Evolutionary conservation across 768 basidiomycete genomes (phyloP).

Genomic region (Mycena filopes): DNA sequence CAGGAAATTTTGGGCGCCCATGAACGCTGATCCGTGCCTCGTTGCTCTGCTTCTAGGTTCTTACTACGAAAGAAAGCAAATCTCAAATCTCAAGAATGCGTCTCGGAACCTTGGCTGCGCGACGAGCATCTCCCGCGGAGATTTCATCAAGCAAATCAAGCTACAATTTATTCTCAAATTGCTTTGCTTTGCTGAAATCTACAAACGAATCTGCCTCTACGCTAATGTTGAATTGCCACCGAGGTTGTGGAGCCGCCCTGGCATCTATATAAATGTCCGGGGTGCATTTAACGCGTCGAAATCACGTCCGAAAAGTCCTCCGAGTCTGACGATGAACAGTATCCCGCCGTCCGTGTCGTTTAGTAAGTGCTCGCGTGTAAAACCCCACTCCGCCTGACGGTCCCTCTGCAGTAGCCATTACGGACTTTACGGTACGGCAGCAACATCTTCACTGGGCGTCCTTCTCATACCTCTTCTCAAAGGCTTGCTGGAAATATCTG

Average conservation of each 20-base stretch:
- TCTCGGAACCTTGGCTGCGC: not conserved
- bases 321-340: constrained; percentile 48
- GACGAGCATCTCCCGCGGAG: constrained; percentile 27
- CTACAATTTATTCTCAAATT: constrained; percentile 1
- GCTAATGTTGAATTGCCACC: too few relatives aligned
- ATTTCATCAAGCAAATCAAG: not conserved
- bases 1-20: not conserved
- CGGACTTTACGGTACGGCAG: constrained; percentile 72
- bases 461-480: constrained; percentile 13
- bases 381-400: constrained; percentile 16
- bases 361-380: constrained; percentile 59
- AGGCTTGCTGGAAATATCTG: constrained; percentile 77
- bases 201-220: too few relatives aligned
- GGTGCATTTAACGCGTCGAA: too few relatives aligned
- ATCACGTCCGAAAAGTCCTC: not conserved
- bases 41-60: constrained; percentile 4
- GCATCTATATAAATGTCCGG: too few relatives aligned
- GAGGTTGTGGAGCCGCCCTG: too few relatives aligned
- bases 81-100: constrained; percentile 19
- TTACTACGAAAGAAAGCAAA: constrained; percentile 9
- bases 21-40: constrained; percentile 24
- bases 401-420: constrained; percentile 70
- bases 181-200: constrained; percentile 1
- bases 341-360: constrained; percentile 76
- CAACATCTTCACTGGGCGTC: constrained; percentile 42